Evolutionary conservation across 331 rosid species (phyloP), one percentile per base, ranked within the genome.

Genomic region (Spiraea crenata): DNA sequence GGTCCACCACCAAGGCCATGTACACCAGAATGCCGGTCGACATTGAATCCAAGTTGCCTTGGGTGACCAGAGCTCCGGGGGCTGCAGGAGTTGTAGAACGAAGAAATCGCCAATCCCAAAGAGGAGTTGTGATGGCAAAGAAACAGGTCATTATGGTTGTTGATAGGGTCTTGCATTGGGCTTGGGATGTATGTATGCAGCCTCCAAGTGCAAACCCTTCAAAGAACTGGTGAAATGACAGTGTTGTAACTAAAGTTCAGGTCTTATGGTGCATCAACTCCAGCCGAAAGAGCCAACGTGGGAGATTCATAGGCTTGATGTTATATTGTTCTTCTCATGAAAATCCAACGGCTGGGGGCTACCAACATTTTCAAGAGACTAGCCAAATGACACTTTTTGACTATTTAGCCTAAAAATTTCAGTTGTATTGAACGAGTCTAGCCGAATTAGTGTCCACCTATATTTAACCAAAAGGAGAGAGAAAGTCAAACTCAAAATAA

Each of bases 161-260:
- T 1, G 96, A 85, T 4, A 87, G 78, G 39, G 81, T 51, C 75
- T 83, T 89, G 73, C 89, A 89, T n/a, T 95, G 96, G 2, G 99
- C 99, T 65, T 95, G 92, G 12, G 98, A 89, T 45, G 31, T 25
- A 2, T 0, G 2, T 25, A 95, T 91, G 83, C 98, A 95, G 9
- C 99, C 99, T 78, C 99, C 99, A 1, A 95, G 90, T 38, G 98
- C 99, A 56, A 95, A 95, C 17, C 99, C 98, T 84, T 95, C 99
- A 68, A 95, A 95, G 80, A 95, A 95, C 51, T 95, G 99, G 59
- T 95, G 99, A 74, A 95, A 95, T 0, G 99, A 95, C 9, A 91
- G 41, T 14, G 98, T 98, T 0, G 92, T 96, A 20, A 95, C 90
- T 9, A 95, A 74, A 19, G 99, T 1, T 25, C 31, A 25, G 31